Evolutionary conservation across 306 rosid genomes (phyloP), one percentile per base, ranked within the genome.

Genomic region (Dalbergia cultrata): DNA sequence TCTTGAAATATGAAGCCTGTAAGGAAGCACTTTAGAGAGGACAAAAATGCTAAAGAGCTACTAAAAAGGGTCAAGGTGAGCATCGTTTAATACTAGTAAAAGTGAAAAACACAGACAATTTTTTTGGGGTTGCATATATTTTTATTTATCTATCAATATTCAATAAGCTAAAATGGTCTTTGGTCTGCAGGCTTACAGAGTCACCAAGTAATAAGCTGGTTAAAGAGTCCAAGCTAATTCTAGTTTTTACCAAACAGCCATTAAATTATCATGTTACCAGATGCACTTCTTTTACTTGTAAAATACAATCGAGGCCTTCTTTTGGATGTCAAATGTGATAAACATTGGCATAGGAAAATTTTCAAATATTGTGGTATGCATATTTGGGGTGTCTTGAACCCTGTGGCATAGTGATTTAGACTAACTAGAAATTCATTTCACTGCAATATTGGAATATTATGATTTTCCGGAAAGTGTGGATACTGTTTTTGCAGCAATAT

Each of bases 31-130:
- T 93, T 93, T 72, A 93, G 35, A 82, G 89, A 61, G 35, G 97
- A 93, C 77, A 85, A 67, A 79, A 70, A 88, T 64, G 98, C 98
- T 13, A 91, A 80, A 75, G 90, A 90, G 63, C 92, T 93, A 7
- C 83, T 93, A 26, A 89, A 84, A 82, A 89, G 87, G 75, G 92
- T 93, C 63, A 90, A 90, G 98, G 98, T 91, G 80, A 81, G 70
- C 57, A 39, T 82, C 35, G 5, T 71, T 77, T 71, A 5, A 47
- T 57, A 50, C 13, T 57, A 8, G 21, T 13, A 43, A 52, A 35
- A 8, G 21, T 13, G 43, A 52, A 70, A 18, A 72, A 8, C 8
- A 11, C 13, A n/a, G 41, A 31, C 47, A 56, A 54, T 68, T 22
- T 39, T 44, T 56, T 60, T 43, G 34, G 19, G 10, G 31, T 52